phyloP scores from a whole-genome alignment of 2,329 filamentous ascomycete genomes.

The Juglanconis juglandina region DNA sequence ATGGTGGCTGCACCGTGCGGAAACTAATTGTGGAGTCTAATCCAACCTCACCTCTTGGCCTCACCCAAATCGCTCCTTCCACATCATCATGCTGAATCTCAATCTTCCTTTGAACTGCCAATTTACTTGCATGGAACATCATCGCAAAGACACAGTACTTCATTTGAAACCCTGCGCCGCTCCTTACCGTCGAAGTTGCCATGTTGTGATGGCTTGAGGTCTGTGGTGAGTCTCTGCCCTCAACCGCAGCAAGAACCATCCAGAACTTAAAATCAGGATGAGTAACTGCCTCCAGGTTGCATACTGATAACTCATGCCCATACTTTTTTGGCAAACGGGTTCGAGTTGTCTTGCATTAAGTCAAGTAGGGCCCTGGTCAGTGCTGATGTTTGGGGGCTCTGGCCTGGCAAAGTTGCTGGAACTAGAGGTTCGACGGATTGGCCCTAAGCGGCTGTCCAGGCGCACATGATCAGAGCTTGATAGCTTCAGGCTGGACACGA shows the following conservation, averaged over 20 bases:
- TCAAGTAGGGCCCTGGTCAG: neutral
- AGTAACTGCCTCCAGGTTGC: no score
- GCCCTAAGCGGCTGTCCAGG: neutral
- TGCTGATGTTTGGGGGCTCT: neutral
- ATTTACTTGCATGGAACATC: no score
- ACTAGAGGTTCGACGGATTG: neutral
- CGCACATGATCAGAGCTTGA: neutral
- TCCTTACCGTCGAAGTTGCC: neutral
- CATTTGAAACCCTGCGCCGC: neutral
- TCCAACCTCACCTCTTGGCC: neutral
- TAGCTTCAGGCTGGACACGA: neutral
- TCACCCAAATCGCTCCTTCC: neutral
- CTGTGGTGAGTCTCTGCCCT: neutral
- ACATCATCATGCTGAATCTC: neutral
- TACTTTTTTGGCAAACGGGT: no score
- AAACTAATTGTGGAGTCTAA: neutral
- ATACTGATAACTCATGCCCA: no score
- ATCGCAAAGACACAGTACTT: no score
- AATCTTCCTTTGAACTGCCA: neutral
- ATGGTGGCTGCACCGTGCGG: neutral
- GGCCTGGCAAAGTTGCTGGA: no score
- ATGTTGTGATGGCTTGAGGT: neutral
- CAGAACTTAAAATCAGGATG: no score
- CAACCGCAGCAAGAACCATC: neutral
- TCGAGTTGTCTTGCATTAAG: neutral